Conservation (phyloP, 1,284 basidiomycete genomes). For the Trametes hirsuta region DNA sequence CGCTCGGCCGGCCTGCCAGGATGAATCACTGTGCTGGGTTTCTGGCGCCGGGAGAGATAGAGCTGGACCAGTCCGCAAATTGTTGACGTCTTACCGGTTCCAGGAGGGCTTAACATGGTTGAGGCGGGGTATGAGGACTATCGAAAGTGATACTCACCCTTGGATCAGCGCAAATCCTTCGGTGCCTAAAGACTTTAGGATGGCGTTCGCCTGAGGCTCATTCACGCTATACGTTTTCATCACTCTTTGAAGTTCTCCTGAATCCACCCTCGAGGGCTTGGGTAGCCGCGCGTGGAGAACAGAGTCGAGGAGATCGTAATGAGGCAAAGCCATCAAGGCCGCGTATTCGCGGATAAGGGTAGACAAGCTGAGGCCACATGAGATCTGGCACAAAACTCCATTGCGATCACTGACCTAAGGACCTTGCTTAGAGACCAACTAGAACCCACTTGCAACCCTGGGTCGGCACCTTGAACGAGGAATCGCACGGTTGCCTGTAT, state of each 20-base stretch:
- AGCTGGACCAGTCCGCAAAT: constrained; percentile 94
- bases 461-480: constrained; percentile 50
- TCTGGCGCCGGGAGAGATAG: constrained; percentile 69
- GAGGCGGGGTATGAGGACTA: not conserved
- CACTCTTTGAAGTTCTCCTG: constrained; percentile 60
- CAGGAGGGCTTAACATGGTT: constrained; percentile 76
- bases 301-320: constrained; percentile 77
- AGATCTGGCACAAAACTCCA: not conserved
- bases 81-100: constrained; percentile 98
- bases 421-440: constrained; percentile 83
- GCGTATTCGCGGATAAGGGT: constrained; percentile 94
- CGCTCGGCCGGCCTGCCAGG: constrained; percentile 52
- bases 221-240: constrained; percentile 84
- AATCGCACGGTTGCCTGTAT: constrained; percentile 55
- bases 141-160: constrained; percentile 65
- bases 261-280: constrained; percentile 49
- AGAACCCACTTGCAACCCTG: constrained; percentile 63
- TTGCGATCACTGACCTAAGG: constrained; percentile 62
- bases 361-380: constrained; percentile 62
- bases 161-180: constrained; percentile 93
- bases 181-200: constrained; percentile 74
- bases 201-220: constrained; percentile 93
- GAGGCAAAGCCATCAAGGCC: constrained; percentile 82
- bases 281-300: constrained; percentile 73
- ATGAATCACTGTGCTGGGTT: constrained; percentile 50